phyloP scores from a whole-genome alignment of 805 yeast species.

The Kodamaea laetipori region DNA sequence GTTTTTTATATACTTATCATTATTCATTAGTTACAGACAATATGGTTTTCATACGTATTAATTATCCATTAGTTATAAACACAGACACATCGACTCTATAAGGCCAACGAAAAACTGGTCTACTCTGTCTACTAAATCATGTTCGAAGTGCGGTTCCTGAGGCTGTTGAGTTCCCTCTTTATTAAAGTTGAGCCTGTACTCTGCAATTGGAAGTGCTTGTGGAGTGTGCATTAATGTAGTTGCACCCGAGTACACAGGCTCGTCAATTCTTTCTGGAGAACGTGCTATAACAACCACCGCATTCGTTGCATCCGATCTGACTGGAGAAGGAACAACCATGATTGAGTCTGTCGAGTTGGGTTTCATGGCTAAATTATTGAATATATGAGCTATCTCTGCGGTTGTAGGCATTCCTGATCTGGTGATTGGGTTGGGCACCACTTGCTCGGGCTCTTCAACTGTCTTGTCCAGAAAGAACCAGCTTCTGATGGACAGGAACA shows the following conservation, averaged over 20 bases:
- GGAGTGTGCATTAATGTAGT: slow-evolving; percentile 21
- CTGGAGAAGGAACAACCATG: slow-evolving; percentile 5
- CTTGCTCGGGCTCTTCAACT: background rate
- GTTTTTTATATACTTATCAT: slow-evolving; percentile 14
- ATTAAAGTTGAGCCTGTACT: slow-evolving; percentile 19
- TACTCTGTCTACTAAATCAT: slow-evolving; percentile 6
- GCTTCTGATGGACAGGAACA: slow-evolving; percentile 6
- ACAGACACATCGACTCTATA: slow-evolving; percentile 4
- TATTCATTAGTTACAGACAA: too few relatives aligned
- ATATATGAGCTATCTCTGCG: slow-evolving; percentile 6
- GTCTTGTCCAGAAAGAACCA: slow-evolving; percentile 10
- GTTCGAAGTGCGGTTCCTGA: slow-evolving; percentile 1
- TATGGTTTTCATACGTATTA: too few relatives aligned
- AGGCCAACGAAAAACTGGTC: slow-evolving; percentile 7
- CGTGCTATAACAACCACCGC: background rate
- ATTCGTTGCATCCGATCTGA: slow-evolving; percentile 3
- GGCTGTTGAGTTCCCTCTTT: background rate
- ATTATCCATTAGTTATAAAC: slow-evolving; percentile 7
- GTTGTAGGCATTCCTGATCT: slow-evolving; percentile 8
- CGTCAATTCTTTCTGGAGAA: slow-evolving; percentile 1
- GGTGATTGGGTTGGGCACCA: background rate
- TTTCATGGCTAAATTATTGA: slow-evolving; percentile 5
- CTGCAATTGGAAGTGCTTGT: slow-evolving; percentile 25
- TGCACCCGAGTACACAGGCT: slow-evolving; percentile 5
- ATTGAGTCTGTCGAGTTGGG: slow-evolving; percentile 14